Evolutionary conservation across 352 stramenopile genomes (phyloP).

Genomic region (Phytopythium delawarense): DNA sequence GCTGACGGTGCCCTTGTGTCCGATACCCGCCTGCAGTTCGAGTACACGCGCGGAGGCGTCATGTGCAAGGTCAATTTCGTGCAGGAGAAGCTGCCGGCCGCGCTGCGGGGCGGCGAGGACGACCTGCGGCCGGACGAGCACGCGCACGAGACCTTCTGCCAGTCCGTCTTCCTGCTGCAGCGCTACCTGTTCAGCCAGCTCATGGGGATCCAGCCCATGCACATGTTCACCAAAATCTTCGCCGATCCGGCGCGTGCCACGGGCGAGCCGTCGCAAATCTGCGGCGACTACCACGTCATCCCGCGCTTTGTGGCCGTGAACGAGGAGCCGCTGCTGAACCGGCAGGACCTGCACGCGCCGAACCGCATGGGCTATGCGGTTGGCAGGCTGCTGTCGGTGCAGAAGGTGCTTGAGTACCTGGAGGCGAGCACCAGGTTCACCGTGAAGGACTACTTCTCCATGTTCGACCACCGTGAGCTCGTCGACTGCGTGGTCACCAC

Average conservation of each 20-base stretch:
- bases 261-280: conserved; percentile 52
- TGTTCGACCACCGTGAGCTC: conserved; percentile 43
- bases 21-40: conserved; percentile 42
- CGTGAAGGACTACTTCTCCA: conserved; percentile 39
- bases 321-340: conserved; percentile 57
- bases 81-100: conserved; percentile 50
- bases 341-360: conserved; percentile 50
- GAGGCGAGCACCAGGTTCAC: conserved; percentile 50
- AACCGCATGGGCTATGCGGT: conserved; percentile 80
- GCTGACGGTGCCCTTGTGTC: not conserved
- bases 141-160: conserved; percentile 30
- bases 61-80: conserved; percentile 79
- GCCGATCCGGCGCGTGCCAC: conserved; percentile 45
- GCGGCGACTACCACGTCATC: conserved; percentile 75
- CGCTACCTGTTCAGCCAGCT: conserved; percentile 73
- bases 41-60: conserved; percentile 73
- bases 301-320: conserved; percentile 78
- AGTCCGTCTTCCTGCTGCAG: conserved; percentile 66
- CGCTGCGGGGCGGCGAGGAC: conserved; percentile 26
- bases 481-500: conserved; percentile 73
- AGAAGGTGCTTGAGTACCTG: conserved; percentile 64
- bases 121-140: conserved; percentile 21
- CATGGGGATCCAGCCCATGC: conserved; percentile 62
- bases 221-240: conserved; percentile 70
- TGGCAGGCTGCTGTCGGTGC: conserved; percentile 56